Evolutionary conservation across 768 basidiomycete species (phyloP), one percentile per base, ranked within the genome.

Genomic region (Boletus coccyginus): DNA sequence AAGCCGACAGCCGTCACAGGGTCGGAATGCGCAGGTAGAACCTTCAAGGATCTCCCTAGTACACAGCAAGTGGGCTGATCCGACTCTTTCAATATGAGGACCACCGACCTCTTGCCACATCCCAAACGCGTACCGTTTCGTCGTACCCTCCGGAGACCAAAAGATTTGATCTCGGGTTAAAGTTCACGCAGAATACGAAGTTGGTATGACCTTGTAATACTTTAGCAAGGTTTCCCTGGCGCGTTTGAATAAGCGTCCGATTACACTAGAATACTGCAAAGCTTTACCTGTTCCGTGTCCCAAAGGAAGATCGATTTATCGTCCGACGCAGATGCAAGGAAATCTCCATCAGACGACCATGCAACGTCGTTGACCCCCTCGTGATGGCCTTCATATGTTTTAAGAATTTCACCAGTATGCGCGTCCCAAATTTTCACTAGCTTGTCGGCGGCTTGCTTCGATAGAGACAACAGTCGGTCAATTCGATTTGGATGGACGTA

Each of bases 71-170:
- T 47, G 46, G 13, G 42, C 46, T 40, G 21, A 52, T 43, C 47
- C 17, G 48, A n/a, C 33, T 31, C 19, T 36, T 31, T 50, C 7
- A 38, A 46, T 32, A 33, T 17, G 21, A 40, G 14, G 31, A 44
- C 40, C 42, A 51, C 59, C 17, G 59, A 93, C 94, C 94, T 81
- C 87, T 78, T 27, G 90, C 86, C 29, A 96, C 87, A 70, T 99
- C 95, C 96, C 96, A 98, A n/a, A 98, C 81, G 46, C 92, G 83
- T 17, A 98, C 91, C 16, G 90, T 94, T 76, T 99, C 97, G 64
- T 99, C 97, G 66, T 90, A 95, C 1, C 91, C 90, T 32, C 97
- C 97, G 21, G 92, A 95, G 16, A 91, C 97, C 51, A 98, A 77
- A 35, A 99, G 75, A 70, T 94, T 95, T 0, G 91, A 90, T 67